phyloP scores from a whole-genome alignment of 148 eudicot genomes.

The Cornus suecica region DNA sequence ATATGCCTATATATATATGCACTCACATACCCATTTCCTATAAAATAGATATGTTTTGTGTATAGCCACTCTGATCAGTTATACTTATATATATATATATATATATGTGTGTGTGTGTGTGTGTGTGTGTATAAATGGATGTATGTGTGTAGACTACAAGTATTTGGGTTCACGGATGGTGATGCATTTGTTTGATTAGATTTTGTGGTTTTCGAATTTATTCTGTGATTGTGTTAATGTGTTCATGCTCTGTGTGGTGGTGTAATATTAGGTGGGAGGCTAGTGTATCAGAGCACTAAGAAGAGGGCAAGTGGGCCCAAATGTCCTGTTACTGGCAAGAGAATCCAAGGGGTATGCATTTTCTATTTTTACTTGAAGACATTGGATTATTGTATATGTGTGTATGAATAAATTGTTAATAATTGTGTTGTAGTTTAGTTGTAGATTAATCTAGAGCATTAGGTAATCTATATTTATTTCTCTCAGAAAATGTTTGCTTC shows the following conservation, averaged over 20 bases:
- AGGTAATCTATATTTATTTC: too few species aligned
- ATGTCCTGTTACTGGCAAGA: constrained; percentile 77
- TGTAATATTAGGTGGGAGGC: constrained; percentile 41
- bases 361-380: background rate
- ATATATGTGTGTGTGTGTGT: background rate
- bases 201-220: background rate
- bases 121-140: constrained; percentile 5
- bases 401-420: background rate
- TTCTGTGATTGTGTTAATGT: background rate
- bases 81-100: background rate
- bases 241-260: background rate
- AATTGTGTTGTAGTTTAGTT: too few species aligned
- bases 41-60: background rate
- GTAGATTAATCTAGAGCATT: background rate
- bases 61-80: background rate
- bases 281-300: constrained; percentile 72
- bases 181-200: too few species aligned
- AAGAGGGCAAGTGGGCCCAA: constrained; percentile 86
- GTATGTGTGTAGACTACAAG: background rate
- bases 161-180: too few species aligned
- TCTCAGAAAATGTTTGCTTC: too few species aligned
- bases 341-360: constrained; percentile 76
- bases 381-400: background rate
- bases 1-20: background rate
- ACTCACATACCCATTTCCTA: background rate